Evolutionary conservation across 148 eudicot species (phyloP).

Genomic region (Camellia lanceoleosa): DNA sequence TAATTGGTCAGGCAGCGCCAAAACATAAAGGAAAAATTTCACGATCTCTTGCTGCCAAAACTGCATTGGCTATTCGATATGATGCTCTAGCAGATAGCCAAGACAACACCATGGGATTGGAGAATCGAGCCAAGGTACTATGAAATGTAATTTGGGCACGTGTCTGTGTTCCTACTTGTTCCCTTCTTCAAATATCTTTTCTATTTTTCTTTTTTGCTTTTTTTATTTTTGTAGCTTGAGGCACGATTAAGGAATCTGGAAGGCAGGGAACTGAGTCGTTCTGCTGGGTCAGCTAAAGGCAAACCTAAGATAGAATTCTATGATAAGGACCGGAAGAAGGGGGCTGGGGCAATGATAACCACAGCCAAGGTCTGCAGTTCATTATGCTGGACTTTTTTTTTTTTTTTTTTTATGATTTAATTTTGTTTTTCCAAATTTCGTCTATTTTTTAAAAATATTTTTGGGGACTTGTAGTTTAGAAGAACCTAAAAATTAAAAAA

Average conservation of each 20-base stretch:
- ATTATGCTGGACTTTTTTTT: not conserved
- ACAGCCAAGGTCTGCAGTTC: conserved; percentile 66
- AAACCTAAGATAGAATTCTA: conserved; percentile 87
- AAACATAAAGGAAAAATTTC: conserved; percentile 92
- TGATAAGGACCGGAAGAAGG: conserved; percentile 86
- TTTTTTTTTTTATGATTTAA: not conserved
- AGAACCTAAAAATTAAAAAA: not conserved
- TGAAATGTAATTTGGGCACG: not conserved
- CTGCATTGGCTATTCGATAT: conserved; percentile 81
- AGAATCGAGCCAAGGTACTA: conserved; percentile 68
- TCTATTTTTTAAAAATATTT: too few species aligned
- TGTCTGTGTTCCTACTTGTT: not conserved
- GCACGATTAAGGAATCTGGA: conserved; percentile 80
- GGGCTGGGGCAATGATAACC: conserved; percentile 73
- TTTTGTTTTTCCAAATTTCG: too few species aligned
- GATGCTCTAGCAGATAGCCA: conserved; percentile 89
- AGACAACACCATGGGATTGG: conserved; percentile 88
- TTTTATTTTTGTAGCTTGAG: conserved; percentile 56
- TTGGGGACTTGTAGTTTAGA: too few species aligned
- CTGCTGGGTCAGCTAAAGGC: conserved; percentile 95
- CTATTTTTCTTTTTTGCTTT: not conserved
- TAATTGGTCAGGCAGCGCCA: conserved; percentile 96
- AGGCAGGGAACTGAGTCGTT: conserved; percentile 77
- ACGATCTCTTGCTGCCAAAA: conserved; percentile 86
- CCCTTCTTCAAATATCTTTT: conserved; percentile 1